Conservation (phyloP, 129 eudicot genomes). For the Pulicaria dysenterica region DNA sequence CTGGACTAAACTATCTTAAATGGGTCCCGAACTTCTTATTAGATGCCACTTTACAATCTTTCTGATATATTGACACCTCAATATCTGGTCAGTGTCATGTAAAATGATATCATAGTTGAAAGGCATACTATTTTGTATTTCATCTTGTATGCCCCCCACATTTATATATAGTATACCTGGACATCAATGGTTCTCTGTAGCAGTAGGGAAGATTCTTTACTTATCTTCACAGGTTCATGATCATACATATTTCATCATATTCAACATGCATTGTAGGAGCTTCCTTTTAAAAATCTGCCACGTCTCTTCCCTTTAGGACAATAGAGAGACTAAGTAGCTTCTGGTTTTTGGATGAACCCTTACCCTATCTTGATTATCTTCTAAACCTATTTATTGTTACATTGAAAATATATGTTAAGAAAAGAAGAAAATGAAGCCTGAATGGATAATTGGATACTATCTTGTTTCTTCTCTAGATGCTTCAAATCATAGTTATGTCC, state of each 20-base stretch:
- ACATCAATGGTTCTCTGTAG: no score
- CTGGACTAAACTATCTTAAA: neutral
- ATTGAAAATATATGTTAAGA: neutral
- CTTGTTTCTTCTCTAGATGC: neutral
- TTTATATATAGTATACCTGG: no score
- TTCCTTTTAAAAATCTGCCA: neutral
- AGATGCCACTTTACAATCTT: neutral
- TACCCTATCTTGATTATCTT: slow-evolving; percentile 2
- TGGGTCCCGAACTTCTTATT: neutral
- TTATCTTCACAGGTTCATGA: no score
- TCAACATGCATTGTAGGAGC: neutral
- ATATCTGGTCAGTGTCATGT: neutral
- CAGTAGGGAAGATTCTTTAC: no score
- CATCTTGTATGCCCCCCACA: neutral
- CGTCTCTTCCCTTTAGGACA: neutral
- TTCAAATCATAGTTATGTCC: neutral
- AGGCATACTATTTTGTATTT: neutral
- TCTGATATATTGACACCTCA: neutral
- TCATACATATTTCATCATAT: neutral
- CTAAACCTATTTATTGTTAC: neutral
- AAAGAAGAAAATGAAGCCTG: neutral
- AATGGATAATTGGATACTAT: slow-evolving; percentile 3
- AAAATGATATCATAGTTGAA: neutral
- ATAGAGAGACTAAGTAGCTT: slow-evolving; percentile 3
- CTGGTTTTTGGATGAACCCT: neutral